These are phyloP conservation scores for Neoarthrinium moseri DNA, from an alignment of 2,329 filamentous ascomycete species.

Conservation along the genomic window DNA sequence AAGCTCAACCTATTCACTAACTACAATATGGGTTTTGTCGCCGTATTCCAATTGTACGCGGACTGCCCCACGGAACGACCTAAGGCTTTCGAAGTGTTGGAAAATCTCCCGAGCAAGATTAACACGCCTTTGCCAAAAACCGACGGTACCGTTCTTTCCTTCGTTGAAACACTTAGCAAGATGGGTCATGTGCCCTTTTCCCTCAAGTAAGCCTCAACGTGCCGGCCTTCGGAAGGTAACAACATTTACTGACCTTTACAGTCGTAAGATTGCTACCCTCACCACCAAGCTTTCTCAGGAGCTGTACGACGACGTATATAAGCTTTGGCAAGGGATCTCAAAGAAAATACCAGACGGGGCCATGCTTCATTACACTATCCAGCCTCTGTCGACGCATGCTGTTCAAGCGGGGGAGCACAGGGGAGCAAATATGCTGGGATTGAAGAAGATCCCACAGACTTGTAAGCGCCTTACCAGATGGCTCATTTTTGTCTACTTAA, in stretches of 20 bases:
- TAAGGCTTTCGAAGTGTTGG: conserved; percentile 14
- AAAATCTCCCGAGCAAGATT: conserved; percentile 13
- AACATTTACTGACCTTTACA: neutral
- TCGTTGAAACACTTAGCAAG: neutral
- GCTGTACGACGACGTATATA: neutral
- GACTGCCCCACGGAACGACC: conserved; percentile 2
- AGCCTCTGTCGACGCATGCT: neutral
- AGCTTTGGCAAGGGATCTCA: neutral
- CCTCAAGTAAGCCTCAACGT: too few relatives aligned
- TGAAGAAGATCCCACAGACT: neutral
- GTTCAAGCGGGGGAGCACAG: neutral
- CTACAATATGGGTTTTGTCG: conserved; percentile 10
- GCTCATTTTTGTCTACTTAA: neutral
- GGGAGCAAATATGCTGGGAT: neutral
- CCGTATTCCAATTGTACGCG: conserved; percentile 16
- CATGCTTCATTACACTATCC: neutral
- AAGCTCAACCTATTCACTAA: conserved; percentile 14
- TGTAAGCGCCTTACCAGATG: neutral
- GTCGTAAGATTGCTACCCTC: neutral
- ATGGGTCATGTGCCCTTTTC: neutral
- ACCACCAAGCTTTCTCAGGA: neutral
- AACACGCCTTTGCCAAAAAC: neutral
- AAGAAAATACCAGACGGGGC: neutral
- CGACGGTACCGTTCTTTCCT: neutral
- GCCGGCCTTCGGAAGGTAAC: too few relatives aligned